Base-by-base conservation (phyloP, 1,284 basidiomycete genomes). In the Acaromyces ingoldii region DNA sequence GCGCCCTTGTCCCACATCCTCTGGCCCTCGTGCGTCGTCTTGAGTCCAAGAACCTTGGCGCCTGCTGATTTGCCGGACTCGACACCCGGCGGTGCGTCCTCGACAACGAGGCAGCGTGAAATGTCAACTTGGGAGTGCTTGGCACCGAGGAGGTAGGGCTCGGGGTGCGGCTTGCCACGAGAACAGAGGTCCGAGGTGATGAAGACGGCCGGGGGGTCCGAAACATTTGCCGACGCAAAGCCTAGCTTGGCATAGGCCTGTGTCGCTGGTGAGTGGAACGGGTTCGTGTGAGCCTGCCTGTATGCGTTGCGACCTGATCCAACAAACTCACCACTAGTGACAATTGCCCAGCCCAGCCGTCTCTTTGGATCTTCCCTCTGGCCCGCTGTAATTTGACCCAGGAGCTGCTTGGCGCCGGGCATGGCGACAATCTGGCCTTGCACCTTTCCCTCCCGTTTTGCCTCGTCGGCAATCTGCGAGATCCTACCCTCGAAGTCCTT, bases 291-390 rank as follows among this genome's bases (percentile, higher is more conserved):
- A 50, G 28, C 15, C 7, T 11, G 30, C 17, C 2, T 15, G 17
- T 11, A 21, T 26, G 7, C 11, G 28, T 7, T 43, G 6, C 13
- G 6, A 31, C 26, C 17, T n/a, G 5, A 19, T 1, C 15, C n/a
- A n/a, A n/a, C n/a, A n/a, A n/a, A 55, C 53, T 21, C 17, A 55
- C 53, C 54, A 45, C 42, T 45, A 5, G 72, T 75, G n/a, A 74
- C 72, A 34, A 75, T 75, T 2, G 72, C 70, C 72, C 72, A 75
- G n/a, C 72, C 68, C 19, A 53, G 53, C 28, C 65, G 57, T n/a
- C 51, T 24, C 4, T 6, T 24, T 9, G 54, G 57, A 48, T 51
- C 38, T 42, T 44, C 21, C 6, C 19, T 13, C 22, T 42, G 49
- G 30, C 34, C 34, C 10, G 36, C 36, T 17, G 34, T 26, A 39